phyloP scores from a whole-genome alignment of 1,284 basidiomycete species.

The Melampsora abietis-canadensis region DNA sequence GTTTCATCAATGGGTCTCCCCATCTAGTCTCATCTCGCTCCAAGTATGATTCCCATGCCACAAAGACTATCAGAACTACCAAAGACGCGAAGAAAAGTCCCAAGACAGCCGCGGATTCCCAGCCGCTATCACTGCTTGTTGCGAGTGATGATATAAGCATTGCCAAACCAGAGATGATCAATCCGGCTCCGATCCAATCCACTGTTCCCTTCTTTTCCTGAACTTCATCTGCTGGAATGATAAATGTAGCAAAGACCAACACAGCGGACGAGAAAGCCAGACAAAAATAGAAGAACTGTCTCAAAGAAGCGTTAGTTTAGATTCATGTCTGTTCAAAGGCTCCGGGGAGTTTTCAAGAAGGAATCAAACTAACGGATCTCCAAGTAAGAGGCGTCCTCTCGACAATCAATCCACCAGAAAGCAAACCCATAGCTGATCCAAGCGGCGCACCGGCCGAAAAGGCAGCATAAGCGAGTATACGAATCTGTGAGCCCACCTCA shows the following conservation, averaged over 20 bases:
- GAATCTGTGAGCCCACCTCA: constrained; percentile 2
- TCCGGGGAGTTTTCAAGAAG: not conserved
- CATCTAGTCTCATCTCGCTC: constrained; percentile 4
- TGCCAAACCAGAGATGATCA: constrained; percentile 22
- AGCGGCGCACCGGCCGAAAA: constrained; percentile 31
- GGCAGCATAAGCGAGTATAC: constrained; percentile 16
- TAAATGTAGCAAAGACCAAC: constrained; percentile 1
- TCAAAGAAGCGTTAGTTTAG: too few relatives aligned
- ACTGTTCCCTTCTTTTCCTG: not conserved
- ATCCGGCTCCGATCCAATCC: constrained; percentile 20
- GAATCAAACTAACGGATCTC: constrained; percentile 24
- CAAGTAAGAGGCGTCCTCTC: constrained; percentile 20
- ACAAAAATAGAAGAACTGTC: constrained; percentile 35
- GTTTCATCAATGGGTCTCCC: constrained; percentile 26
- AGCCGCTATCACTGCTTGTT: constrained; percentile 12
- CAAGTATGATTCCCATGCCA: constrained; percentile 24
- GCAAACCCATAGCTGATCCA: constrained; percentile 20
- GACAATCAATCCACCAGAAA: constrained; percentile 31
- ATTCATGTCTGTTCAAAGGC: too few relatives aligned
- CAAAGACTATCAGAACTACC: constrained; percentile 11
- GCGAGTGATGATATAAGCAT: constrained; percentile 16
- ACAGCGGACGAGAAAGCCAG: constrained; percentile 10
- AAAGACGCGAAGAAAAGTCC: constrained; percentile 14
- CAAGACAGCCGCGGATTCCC: constrained; percentile 1
- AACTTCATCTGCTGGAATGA: constrained; percentile 13